phyloP scores from a whole-genome alignment of 164 flowering plant species.

The Liriodendron chinense region DNA sequence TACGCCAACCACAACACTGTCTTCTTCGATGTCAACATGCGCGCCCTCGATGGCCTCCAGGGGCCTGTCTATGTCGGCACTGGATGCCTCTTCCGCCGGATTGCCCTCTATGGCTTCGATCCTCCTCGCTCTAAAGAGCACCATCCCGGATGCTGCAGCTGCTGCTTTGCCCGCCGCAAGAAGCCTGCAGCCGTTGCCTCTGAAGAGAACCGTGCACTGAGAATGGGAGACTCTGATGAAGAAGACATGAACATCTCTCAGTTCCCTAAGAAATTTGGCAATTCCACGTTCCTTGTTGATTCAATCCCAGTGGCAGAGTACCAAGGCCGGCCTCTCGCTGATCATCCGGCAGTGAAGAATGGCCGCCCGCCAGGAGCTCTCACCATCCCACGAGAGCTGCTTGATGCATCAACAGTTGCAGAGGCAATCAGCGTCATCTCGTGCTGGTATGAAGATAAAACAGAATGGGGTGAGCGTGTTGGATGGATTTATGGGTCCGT shows the following conservation, averaged over 20 bases:
- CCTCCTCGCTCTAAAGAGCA: constrained; percentile 40
- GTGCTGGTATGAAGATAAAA: constrained; percentile 83
- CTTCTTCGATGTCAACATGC: constrained; percentile 84
- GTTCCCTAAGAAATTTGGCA: constrained; percentile 75
- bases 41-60: constrained; percentile 83
- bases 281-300: constrained; percentile 60
- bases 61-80: constrained; percentile 90
- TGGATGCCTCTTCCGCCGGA: constrained; percentile 66
- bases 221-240: constrained; percentile 41
- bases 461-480: constrained; percentile 81
- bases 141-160: constrained; percentile 6
- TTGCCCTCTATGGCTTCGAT: constrained; percentile 77
- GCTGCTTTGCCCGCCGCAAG: constrained; percentile 38
- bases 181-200: not conserved
- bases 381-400: constrained; percentile 60
- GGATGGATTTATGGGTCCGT: constrained; percentile 91
- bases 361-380: constrained; percentile 78
- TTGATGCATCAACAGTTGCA: constrained; percentile 73
- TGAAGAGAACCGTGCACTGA: constrained; percentile 40
- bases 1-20: constrained; percentile 88
- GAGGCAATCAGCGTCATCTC: constrained; percentile 78
- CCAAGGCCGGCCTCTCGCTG: constrained; percentile 78
- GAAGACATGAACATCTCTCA: constrained; percentile 44
- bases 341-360: constrained; percentile 64
- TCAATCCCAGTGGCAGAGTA: constrained; percentile 69